Evolutionary conservation across 225 moss, liverwort and hornwort species (phyloP).

Genomic region (Pseudoscleropodium purum): DNA sequence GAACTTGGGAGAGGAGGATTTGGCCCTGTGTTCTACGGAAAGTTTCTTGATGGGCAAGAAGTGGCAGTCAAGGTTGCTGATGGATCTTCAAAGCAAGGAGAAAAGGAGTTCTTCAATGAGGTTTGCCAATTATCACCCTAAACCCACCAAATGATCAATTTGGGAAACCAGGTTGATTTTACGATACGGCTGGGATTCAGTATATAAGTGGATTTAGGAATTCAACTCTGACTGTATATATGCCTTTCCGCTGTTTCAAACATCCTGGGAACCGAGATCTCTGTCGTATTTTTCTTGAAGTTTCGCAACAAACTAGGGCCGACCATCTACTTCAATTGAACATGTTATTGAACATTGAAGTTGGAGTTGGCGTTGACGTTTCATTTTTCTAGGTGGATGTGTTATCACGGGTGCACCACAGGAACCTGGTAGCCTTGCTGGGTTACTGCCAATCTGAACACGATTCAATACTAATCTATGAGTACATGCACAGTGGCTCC

Average conservation of each 20-base stretch:
- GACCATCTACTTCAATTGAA: neutral
- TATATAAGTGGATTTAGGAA: neutral
- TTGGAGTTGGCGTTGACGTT: neutral
- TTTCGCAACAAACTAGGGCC: no score
- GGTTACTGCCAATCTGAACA: constrained; percentile 36
- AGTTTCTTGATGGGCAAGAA: constrained; percentile 18
- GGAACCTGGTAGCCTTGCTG: constrained; percentile 43
- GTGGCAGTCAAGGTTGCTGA: constrained; percentile 34
- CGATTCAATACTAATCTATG: constrained; percentile 45
- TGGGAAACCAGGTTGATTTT: neutral
- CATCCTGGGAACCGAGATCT: neutral
- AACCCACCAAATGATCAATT: neutral
- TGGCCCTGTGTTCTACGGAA: constrained; percentile 15
- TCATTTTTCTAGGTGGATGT: constrained; percentile 23
- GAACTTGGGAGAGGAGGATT: constrained; percentile 17
- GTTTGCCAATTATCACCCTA: neutral
- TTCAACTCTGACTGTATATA: neutral
- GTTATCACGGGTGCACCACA: constrained; percentile 55
- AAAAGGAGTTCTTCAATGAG: constrained; percentile 32
- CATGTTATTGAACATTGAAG: neutral
- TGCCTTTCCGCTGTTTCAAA: neutral
- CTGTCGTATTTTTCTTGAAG: neutral
- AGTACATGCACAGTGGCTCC: constrained; percentile 12
- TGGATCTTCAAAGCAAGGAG: neutral
- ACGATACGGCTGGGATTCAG: neutral